These are phyloP conservation scores for Lipomyces sp. DNA, from an alignment of 805 yeast species.

Conservation along the genomic window DNA sequence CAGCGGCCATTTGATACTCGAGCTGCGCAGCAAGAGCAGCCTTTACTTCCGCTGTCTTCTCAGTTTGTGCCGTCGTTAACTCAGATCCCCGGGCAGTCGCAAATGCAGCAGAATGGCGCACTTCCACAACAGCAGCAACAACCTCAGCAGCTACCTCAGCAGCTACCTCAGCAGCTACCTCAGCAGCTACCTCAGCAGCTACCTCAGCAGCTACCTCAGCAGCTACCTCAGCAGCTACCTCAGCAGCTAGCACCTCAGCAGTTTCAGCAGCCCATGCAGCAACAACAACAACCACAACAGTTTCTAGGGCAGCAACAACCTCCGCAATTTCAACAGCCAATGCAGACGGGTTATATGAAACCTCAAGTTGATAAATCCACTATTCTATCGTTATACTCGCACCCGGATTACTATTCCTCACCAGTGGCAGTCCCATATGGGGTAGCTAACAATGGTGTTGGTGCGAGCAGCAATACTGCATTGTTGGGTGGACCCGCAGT, in stretches of 20 bases:
- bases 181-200: no score
- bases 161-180: slow-evolving; percentile 16
- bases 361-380: slow-evolving; percentile 20
- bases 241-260: slow-evolving; percentile 11
- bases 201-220: slow-evolving; percentile 4
- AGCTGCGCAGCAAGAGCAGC: background rate
- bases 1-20: background rate
- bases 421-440: slow-evolving; percentile 25
- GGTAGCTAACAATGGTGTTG: background rate
- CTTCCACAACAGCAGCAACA: background rate
- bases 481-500: slow-evolving; percentile 10
- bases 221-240: slow-evolving; percentile 16
- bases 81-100: background rate
- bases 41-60: background rate
- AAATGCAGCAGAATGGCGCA: background rate
- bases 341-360: slow-evolving; percentile 12
- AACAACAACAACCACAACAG: slow-evolving; percentile 16
- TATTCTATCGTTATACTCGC: slow-evolving; percentile 26
- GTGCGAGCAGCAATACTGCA: no score
- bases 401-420: slow-evolving; percentile 26
- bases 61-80: background rate
- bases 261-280: slow-evolving; percentile 13
- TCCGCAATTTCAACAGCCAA: slow-evolving; percentile 21
- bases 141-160: slow-evolving; percentile 4
- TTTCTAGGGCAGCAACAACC: slow-evolving; percentile 8